A percentile compares a stretch with the other conserved stretches of the same genome.
phyloP scores from a whole-genome alignment of 2,329 filamentous ascomycete genomes.

The Triangularia setosa region DNA sequence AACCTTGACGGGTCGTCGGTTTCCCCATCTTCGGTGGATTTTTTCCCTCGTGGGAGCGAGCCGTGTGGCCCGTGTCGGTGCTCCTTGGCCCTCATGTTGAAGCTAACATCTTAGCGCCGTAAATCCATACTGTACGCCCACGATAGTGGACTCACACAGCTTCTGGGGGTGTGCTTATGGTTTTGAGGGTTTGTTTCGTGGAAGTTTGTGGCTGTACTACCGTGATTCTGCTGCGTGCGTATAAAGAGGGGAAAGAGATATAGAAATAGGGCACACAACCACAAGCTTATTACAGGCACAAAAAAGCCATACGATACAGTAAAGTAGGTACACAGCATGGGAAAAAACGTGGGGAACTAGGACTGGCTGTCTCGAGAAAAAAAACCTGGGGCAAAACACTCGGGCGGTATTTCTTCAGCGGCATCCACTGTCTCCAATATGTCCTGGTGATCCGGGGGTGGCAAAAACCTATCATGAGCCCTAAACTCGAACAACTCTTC shows the following conservation, averaged over 20 bases:
- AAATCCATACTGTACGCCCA: neutral
- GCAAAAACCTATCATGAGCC: constrained; percentile 1
- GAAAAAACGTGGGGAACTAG: constrained; percentile 37
- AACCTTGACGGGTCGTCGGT: neutral
- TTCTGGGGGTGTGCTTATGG: neutral
- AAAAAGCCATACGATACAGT: neutral
- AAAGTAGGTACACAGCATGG: neutral
- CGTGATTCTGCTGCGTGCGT: neutral
- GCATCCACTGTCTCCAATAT: neutral
- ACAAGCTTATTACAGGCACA: neutral
- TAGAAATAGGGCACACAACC: neutral
- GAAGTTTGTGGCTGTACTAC: neutral
- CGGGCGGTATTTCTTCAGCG: neutral
- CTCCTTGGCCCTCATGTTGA: neutral
- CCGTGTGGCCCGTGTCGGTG: neutral
- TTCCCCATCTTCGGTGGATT: neutral
- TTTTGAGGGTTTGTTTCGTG: neutral
- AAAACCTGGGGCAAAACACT: neutral
- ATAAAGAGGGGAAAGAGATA: neutral
- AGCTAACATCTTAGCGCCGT: neutral
- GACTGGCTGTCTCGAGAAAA: constrained; percentile 27
- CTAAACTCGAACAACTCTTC: neutral
- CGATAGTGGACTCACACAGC: neutral
- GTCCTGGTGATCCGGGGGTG: constrained; percentile 6
- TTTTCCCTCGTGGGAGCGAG: neutral